Base-by-base conservation (phyloP, 345 rosid genomes). In the Brassica juncea region DNA sequence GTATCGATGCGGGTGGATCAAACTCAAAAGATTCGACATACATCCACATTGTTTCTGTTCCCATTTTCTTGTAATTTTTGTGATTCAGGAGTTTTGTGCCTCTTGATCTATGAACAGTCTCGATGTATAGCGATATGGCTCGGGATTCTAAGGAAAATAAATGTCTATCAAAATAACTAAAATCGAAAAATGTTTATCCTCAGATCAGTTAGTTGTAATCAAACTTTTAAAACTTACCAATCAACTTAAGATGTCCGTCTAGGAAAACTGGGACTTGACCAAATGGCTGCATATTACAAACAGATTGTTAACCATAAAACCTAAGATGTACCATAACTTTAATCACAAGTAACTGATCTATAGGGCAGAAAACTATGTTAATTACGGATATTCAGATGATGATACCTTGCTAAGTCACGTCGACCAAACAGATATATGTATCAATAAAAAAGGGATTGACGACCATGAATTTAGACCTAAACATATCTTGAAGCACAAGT, bases 251-350 rank as follows among this genome's bases (percentile, higher is more conserved):
- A 77, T 86, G 83, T 19, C 89, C 90, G 14, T 90, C 83, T 76
- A 86, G 82, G 6, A 88, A 62, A 37, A 83, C 91, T 12, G 94
- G 97, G 71, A 92, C 84, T 82, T 77, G 88, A 72, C 94, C 92
- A 44, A 89, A 92, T 5, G 92, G 96, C 96, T 89, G 87, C 86
- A 80, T 62, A 77, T 42, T 42, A 10, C 8, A 42, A 68, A 76
- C 68, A 76, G 23, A 39, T 19, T 5, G 44, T 28, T 8, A 28
- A 65, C 14, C 25, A 4, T 5, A 42, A 42, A 72, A 42, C 76
- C 6, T 63, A 30, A 19, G 34, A 47, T 6, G 25, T 37, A 55
- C 0, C 6, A 44, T 68, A 68, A 23, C 57, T 67, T 25, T 14
- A 67, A 1, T 42, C 34, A 42, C 58, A 39, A 42, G 71, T 67